These are phyloP conservation scores for Colletotrichum cuscutae DNA, from an alignment of 2,329 filamentous ascomycete species.

Conservation along the genomic window DNA sequence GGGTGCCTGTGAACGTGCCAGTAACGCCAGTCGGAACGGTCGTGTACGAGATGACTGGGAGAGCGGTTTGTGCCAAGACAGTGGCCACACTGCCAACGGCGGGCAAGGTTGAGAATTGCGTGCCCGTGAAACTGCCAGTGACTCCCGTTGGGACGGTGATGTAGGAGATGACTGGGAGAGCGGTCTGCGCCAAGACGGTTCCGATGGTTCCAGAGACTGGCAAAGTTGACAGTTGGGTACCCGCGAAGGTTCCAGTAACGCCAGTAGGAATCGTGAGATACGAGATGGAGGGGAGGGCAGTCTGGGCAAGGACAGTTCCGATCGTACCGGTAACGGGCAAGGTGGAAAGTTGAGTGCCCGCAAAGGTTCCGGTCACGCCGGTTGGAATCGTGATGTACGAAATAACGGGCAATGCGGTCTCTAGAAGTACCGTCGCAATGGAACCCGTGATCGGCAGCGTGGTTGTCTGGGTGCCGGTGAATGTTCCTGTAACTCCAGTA, in stretches of 20 bases:
- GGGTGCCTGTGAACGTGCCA: slow-evolving; percentile 5
- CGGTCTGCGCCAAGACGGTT: not conserved
- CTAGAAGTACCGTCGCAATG: not conserved
- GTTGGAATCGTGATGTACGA: slow-evolving; percentile 4
- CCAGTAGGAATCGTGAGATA: not conserved
- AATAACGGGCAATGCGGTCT: not conserved
- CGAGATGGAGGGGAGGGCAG: not conserved
- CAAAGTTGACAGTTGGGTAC: slow-evolving; percentile 1
- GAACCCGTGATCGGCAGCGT: not conserved
- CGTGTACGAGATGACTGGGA: not conserved
- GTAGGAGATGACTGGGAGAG: not conserved
- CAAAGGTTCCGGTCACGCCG: slow-evolving; percentile 4
- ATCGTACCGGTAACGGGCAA: not conserved
- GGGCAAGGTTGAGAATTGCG: not conserved
- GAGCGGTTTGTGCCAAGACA: not conserved
- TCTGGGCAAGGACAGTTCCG: not conserved
- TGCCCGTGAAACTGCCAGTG: not conserved
- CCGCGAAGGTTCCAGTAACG: not conserved
- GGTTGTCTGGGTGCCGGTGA: slow-evolving; percentile 10
- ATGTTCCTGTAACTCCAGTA: slow-evolving; percentile 8
- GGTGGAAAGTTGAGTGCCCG: slow-evolving; percentile 2
- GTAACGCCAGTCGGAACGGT: not conserved
- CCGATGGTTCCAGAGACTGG: not conserved
- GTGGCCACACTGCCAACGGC: not conserved
- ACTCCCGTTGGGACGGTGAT: not conserved